phyloP scores from a whole-genome alignment of 768 basidiomycete species.

The Udeniomyces megalosporus region DNA sequence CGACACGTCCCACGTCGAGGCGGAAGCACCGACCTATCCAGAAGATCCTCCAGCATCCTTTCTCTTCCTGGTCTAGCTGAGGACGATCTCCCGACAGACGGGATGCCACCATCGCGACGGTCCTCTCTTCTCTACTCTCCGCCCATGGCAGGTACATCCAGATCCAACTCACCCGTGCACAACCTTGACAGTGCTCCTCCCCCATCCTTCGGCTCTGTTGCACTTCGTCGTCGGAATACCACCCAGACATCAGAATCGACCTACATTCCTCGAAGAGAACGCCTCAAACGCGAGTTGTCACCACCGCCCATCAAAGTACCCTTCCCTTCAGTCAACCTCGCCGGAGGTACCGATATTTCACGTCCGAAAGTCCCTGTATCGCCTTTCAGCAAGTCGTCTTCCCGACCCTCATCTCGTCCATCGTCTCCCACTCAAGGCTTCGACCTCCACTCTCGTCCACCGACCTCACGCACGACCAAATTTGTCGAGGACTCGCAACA shows the following conservation, averaged over 20 bases:
- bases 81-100: neutral
- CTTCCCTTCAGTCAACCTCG: neutral
- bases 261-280: too few species aligned
- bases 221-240: neutral
- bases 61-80: slow-evolving; percentile 2
- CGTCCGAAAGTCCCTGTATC: neutral
- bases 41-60: neutral
- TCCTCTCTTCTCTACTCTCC: neutral
- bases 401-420: neutral
- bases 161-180: neutral
- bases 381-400: neutral
- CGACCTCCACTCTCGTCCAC: neutral
- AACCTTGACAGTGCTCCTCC: too few species aligned
- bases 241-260: neutral
- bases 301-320: neutral
- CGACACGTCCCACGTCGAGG: neutral
- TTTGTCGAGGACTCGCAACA: neutral
- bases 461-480: neutral
- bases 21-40: slow-evolving; percentile 1
- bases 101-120: neutral
- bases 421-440: neutral
- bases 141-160: neutral
- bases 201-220: too few species aligned
- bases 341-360: neutral
- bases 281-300: neutral